Base-by-base conservation (phyloP, 2,329 filamentous ascomycete genomes). In the Talaromyces sp. region DNA sequence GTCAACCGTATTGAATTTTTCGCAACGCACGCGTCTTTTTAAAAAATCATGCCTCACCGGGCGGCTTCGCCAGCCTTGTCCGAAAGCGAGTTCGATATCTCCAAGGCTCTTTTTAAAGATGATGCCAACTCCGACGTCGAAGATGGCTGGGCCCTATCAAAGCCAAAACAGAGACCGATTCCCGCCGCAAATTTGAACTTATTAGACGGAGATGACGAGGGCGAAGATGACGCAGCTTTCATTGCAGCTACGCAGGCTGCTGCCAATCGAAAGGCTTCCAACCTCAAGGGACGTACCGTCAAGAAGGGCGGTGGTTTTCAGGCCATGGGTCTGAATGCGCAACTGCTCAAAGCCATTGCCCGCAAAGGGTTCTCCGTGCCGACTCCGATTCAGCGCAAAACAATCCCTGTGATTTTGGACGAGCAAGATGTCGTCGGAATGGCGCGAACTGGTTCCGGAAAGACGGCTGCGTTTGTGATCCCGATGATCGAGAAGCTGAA, bases 301-400 rank as follows among this genome's bases (percentile, higher is more conserved):
- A 97, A 97, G 81, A 99, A 98, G 77, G 91, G 93, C 42, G 95
- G 95, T 70, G 95, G 94, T 58, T 99, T 99, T 73, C 95, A 99
- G 75, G 89, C 91, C 54, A 97, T 99, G 93, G 87, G 90, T 44
- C 80, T 98, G 61, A 96, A 91, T 77, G 82, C 87, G 10, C 88
- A 90, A 67, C 82, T 99, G 4, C 82, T 99, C 28, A 95, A 96
- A 72, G 92, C 95, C 1, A 98, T 99, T 66, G 86, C 90, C 12
- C 86, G 91, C 69, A 99, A 98, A 78, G 96, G 95, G 16, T 99
- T 97, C 77, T 92, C 90, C 0, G 91, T 98, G 2, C 96, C 96
- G 4, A 99, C 95, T 0, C 95, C 95, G 0, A 99, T 99, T 76
- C 95, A 99, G 80, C 87, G 95, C 68, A 98, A 98, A 78, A 91